Percentiles rank a stretch among this genome's conserved stretches.
Conservation (phyloP, 345 rosid genomes). For the Ailanthus altissimus region DNA sequence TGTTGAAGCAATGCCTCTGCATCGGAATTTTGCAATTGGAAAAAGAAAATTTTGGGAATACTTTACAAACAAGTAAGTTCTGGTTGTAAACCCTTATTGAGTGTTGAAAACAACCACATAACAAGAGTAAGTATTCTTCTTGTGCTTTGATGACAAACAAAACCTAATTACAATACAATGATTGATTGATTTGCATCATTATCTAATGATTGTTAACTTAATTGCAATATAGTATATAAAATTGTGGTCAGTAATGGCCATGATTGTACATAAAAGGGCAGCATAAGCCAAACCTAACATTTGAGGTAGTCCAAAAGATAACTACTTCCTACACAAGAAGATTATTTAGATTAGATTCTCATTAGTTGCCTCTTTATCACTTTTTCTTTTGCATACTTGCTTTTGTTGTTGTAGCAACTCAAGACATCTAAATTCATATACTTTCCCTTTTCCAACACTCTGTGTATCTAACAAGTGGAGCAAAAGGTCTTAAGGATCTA, state of each 20-base stretch:
- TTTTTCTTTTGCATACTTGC: background rate
- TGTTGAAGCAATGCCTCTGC: background rate
- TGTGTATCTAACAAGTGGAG: background rate
- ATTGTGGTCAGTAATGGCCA: background rate
- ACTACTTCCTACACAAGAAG: background rate
- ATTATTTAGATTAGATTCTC: background rate
- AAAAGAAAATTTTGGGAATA: background rate
- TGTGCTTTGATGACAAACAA: background rate
- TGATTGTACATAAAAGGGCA: background rate
- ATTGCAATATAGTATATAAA: background rate
- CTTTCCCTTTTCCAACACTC: no score
- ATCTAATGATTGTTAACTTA: background rate
- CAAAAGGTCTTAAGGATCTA: background rate
- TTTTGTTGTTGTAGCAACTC: background rate
- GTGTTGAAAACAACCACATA: background rate
- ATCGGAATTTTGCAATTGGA: background rate
- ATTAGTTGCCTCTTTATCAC: background rate
- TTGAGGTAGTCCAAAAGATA: background rate
- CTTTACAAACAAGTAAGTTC: background rate
- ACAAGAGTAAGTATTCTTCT: background rate
- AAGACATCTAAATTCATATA: background rate
- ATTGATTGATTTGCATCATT: background rate
- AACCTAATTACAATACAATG: background rate
- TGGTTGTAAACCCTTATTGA: background rate
- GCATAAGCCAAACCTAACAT: background rate